These are phyloP conservation scores for Pyrenophora tritici-repentis DNA, from an alignment of 2,329 filamentous ascomycete genomes.

Conservation along the genomic window DNA sequence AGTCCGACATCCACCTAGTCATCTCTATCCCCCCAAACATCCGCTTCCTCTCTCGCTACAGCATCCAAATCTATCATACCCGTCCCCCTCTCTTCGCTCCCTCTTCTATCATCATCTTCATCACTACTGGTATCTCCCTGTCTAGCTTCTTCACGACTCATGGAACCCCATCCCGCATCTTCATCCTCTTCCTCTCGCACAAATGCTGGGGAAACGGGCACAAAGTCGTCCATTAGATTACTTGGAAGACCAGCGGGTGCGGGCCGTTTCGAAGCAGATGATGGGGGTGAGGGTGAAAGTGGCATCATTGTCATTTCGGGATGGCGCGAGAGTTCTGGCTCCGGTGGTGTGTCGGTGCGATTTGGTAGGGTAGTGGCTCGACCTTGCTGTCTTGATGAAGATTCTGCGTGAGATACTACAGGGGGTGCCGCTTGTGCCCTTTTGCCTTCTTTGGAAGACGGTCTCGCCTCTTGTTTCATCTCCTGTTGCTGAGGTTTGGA, in stretches of 20 bases:
- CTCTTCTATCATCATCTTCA: slow-evolving; percentile 17
- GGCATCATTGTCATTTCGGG: slow-evolving; percentile 45
- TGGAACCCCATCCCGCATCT: slow-evolving; percentile 44
- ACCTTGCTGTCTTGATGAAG: background rate
- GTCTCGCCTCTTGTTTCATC: background rate
- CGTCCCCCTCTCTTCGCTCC: slow-evolving; percentile 14
- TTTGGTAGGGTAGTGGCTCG: slow-evolving; percentile 12
- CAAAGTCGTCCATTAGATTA: slow-evolving; percentile 44
- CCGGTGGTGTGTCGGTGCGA: slow-evolving; percentile 4
- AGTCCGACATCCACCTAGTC: slow-evolving; percentile 9
- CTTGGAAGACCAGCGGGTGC: slow-evolving; percentile 36
- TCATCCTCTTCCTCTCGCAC: slow-evolving; percentile 28
- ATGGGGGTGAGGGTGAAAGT: slow-evolving; percentile 29
- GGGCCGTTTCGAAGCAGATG: slow-evolving; percentile 11
- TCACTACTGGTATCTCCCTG: slow-evolving; percentile 9
- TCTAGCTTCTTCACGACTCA: slow-evolving; percentile 33
- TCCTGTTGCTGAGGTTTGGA: slow-evolving; percentile 1
- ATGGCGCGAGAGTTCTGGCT: slow-evolving; percentile 17
- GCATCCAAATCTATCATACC: slow-evolving; percentile 41
- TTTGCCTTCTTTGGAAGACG: slow-evolving; percentile 4
- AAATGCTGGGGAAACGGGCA: slow-evolving; percentile 33
- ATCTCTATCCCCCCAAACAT: slow-evolving; percentile 43
- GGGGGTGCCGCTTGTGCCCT: background rate
- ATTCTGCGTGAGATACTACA: background rate
- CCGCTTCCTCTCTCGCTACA: slow-evolving; percentile 44